Conservation (phyloP, 2,329 filamentous ascomycete species). For the Neoscytalidium dimidiatum region DNA sequence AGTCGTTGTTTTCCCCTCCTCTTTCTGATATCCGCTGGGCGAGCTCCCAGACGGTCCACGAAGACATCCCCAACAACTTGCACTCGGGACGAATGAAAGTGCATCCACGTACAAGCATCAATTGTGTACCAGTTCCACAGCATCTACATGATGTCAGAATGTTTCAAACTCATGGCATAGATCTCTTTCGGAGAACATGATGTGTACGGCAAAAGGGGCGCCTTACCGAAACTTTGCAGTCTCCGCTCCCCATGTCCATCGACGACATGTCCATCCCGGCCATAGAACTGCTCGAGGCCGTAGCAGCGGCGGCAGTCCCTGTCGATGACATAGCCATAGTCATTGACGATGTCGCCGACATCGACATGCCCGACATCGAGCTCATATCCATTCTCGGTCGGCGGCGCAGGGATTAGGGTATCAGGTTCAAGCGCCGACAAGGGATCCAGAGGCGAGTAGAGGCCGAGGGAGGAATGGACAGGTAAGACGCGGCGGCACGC, state of each 20-base stretch:
- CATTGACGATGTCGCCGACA: constrained; percentile 15
- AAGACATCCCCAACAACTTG: not conserved
- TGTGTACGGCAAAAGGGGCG: constrained; percentile 11
- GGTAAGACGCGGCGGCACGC: not conserved
- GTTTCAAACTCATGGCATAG: no score
- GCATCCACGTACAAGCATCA: constrained; percentile 53
- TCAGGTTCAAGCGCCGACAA: not conserved
- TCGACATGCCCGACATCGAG: constrained; percentile 18
- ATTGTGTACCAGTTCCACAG: constrained; percentile 78
- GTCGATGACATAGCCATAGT: constrained; percentile 17
- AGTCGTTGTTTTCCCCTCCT: no score
- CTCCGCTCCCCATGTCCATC: constrained; percentile 26
- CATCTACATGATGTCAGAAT: constrained; percentile 56
- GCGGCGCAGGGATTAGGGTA: not conserved
- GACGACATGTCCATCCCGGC: constrained; percentile 19
- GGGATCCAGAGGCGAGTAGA: not conserved
- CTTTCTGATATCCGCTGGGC: not conserved
- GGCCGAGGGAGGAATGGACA: not conserved
- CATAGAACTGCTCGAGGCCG: not conserved
- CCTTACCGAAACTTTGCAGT: constrained; percentile 43
- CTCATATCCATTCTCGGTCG: constrained; percentile 11
- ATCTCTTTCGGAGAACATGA: no score
- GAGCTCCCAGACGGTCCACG: not conserved
- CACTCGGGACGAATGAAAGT: not conserved
- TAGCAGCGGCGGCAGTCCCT: not conserved